Conservation (phyloP, 371 early-diverging fungal species). For the Coemansia linderi region DNA sequence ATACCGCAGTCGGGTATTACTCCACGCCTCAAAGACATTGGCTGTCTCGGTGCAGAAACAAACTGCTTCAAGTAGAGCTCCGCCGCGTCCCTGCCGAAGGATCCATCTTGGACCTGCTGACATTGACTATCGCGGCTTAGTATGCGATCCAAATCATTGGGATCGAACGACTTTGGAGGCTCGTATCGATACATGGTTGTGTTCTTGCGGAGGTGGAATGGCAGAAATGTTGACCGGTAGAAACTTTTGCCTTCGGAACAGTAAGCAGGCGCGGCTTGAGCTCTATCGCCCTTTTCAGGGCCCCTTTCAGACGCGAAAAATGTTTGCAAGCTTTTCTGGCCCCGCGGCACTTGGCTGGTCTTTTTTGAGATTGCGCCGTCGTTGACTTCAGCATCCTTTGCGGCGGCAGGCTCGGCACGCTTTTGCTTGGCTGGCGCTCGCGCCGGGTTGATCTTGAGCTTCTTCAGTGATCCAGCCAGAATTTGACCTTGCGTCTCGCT, state of each 20-base stretch:
- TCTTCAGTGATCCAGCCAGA: constrained; percentile 30
- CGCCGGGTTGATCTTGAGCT: constrained; percentile 19
- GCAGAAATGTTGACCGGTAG: constrained; percentile 61
- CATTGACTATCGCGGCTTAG: constrained; percentile 20
- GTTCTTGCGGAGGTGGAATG: constrained; percentile 67
- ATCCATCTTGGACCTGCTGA: neutral
- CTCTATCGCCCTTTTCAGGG: constrained; percentile 8
- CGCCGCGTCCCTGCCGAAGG: neutral
- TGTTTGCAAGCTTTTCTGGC: constrained; percentile 41
- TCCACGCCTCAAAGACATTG: neutral
- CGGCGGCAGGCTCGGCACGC: neutral
- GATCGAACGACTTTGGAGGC: constrained; percentile 29
- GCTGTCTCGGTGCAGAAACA: neutral
- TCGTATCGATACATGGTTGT: constrained; percentile 56
- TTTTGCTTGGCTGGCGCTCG: neutral
- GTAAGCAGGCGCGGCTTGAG: neutral
- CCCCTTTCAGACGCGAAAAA: constrained; percentile 30
- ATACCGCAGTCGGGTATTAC: neutral
- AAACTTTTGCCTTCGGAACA: constrained; percentile 19
- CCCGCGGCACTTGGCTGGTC: constrained; percentile 9
- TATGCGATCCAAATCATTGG: constrained; percentile 41
- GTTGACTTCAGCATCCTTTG: no score
- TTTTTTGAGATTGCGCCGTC: neutral
- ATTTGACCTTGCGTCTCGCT: constrained; percentile 22
- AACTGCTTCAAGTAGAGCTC: neutral